phyloP scores from a whole-genome alignment of 768 basidiomycete species.

The Lactarius hengduanensis region DNA sequence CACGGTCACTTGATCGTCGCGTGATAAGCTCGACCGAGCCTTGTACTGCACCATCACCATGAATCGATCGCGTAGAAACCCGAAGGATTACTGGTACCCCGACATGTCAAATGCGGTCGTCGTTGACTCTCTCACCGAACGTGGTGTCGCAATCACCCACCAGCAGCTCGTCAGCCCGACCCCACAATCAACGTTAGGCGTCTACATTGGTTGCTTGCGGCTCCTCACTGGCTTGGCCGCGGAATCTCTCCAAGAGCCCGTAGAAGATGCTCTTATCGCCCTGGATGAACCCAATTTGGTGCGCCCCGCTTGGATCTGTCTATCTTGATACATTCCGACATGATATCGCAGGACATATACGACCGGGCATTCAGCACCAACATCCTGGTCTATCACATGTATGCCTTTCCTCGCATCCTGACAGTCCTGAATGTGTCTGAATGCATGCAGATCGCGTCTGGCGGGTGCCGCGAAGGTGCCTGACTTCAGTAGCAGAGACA shows the following conservation, averaged over 20 bases:
- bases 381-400: conserved; percentile 72
- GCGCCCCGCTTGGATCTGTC: conserved; percentile 18
- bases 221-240: conserved; percentile 65
- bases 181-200: conserved; percentile 64
- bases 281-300: conserved; percentile 55
- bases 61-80: conserved; percentile 20
- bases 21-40: neutral
- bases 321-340: conserved; percentile 1
- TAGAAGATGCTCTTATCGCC: conserved; percentile 51
- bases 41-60: neutral
- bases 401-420: conserved; percentile 28
- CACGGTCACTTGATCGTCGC: neutral
- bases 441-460: conserved; percentile 54
- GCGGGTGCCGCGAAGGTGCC: conserved; percentile 71
- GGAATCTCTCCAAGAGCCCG: conserved; percentile 57
- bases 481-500: conserved; percentile 74
- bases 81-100: conserved; percentile 55
- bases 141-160: conserved; percentile 64
- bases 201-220: conserved; percentile 70
- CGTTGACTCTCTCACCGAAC: conserved; percentile 59
- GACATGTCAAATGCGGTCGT: conserved; percentile 65
- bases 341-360: conserved; percentile 59
- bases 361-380: conserved; percentile 56
- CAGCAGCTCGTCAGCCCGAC: conserved; percentile 69
- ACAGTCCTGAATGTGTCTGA: neutral